Conservation (phyloP, 2,329 filamentous ascomycete genomes). For the Ophiosphaerella korrae region DNA sequence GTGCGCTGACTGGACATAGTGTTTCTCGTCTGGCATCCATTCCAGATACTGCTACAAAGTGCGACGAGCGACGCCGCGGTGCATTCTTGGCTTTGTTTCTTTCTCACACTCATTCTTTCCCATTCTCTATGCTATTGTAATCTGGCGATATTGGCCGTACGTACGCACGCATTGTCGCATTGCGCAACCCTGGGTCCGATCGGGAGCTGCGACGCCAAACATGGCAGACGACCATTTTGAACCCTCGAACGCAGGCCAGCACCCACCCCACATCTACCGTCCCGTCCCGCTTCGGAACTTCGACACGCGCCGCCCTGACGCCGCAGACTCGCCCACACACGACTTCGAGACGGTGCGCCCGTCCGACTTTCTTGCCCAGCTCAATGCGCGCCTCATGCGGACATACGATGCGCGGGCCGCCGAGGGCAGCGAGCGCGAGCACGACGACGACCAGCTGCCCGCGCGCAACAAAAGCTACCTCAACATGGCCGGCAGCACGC, state of each 20-base stretch:
- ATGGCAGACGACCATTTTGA: conserved; percentile 39
- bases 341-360: conserved; percentile 32
- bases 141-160: conserved; percentile 2
- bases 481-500: conserved; percentile 86
- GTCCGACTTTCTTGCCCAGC: conserved; percentile 44
- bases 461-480: conserved; percentile 75
- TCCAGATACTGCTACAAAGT: conserved; percentile 27
- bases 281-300: conserved; percentile 48
- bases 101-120: conserved; percentile 13
- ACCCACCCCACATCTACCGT: conserved; percentile 42
- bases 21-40: conserved; percentile 25
- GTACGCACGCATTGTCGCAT: conserved; percentile 4
- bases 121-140: conserved; percentile 12
- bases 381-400: conserved; percentile 42
- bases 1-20: conserved; percentile 28
- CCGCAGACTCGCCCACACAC: conserved; percentile 34
- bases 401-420: conserved; percentile 35
- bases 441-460: conserved; percentile 42
- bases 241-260: conserved; percentile 23
- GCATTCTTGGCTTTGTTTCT: conserved; percentile 2
- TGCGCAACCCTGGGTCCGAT: conserved; percentile 2
- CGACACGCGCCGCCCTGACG: conserved; percentile 19
- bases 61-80: conserved; percentile 14
- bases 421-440: conserved; percentile 22
- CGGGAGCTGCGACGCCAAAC: conserved; percentile 3